Conservation (phyloP, 495 filamentous ascomycete genomes). For the Usnea hakonensis region DNA sequence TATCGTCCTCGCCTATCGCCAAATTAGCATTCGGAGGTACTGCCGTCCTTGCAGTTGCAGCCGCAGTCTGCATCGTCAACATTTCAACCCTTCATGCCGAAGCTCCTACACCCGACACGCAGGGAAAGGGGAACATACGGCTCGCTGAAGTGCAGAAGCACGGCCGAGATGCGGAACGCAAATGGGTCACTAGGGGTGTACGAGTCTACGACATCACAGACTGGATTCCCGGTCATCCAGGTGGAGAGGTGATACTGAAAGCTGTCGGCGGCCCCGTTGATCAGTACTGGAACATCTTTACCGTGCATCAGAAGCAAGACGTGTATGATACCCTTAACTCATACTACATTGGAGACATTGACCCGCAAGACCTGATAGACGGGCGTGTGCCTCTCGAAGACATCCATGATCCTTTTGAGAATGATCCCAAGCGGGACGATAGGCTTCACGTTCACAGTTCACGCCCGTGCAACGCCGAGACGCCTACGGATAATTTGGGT, state of each 20-base stretch:
- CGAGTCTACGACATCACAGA: conserved; percentile 55
- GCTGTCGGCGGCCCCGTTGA: conserved; percentile 50
- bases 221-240: conserved; percentile 49
- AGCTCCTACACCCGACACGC: no score
- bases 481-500: conserved; percentile 39
- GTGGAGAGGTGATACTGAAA: conserved; percentile 52
- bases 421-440: conserved; percentile 44
- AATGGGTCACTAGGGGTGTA: conserved; percentile 46
- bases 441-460: conserved; percentile 38
- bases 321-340: conserved; percentile 50
- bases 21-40: no score
- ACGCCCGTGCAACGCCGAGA: conserved; percentile 53
- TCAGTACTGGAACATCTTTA: conserved; percentile 57
- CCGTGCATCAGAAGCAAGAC: conserved; percentile 49
- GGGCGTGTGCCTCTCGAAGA: conserved; percentile 36
- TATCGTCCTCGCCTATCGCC: no score
- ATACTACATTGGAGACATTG: conserved; percentile 47
- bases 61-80: no score
- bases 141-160: no score
- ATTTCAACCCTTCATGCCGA: no score
- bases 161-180: conserved; percentile 35
- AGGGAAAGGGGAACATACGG: no score
- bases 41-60: no score
- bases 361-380: conserved; percentile 44
- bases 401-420: conserved; percentile 49